phyloP scores from a whole-genome alignment of 257 asterid genomes.

The Knoxia roxburghii region DNA sequence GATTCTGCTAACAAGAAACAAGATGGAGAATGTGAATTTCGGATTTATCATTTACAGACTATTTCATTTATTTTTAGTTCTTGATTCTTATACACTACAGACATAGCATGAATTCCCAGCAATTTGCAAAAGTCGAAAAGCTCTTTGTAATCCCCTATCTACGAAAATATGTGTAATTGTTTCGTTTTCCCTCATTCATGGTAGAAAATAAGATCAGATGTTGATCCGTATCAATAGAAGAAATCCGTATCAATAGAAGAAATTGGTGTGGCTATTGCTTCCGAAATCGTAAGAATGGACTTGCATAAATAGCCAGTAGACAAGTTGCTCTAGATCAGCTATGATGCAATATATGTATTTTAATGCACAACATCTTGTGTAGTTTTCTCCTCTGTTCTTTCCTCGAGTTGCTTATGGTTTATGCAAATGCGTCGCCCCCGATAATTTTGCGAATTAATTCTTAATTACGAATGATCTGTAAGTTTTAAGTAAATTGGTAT shows the following conservation, averaged over 20 bases:
- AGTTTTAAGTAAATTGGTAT: background rate
- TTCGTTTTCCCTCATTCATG: background rate
- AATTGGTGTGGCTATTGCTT: background rate
- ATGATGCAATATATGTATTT: background rate
- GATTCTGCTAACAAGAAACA: background rate
- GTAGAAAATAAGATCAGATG: background rate
- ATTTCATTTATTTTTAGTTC: too few species aligned
- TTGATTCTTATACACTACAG: too few species aligned
- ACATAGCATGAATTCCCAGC: too few species aligned
- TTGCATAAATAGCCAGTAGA: background rate
- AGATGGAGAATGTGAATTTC: background rate
- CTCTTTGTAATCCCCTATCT: too few species aligned
- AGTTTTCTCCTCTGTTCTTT: background rate
- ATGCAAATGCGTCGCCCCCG: too few species aligned
- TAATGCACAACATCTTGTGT: background rate
- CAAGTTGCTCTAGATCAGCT: background rate
- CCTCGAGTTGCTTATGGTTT: background rate
- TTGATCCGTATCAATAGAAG: too few species aligned
- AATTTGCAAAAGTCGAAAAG: too few species aligned
- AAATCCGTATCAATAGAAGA: background rate
- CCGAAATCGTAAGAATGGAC: background rate
- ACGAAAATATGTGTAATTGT: background rate
- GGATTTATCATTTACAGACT: background rate
- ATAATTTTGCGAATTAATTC: too few species aligned
- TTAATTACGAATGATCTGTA: background rate